Percentiles rank a stretch among this genome's conserved stretches.
phyloP scores from a whole-genome alignment of 2,329 filamentous ascomycete species.

The Pezicula rhizophila region DNA sequence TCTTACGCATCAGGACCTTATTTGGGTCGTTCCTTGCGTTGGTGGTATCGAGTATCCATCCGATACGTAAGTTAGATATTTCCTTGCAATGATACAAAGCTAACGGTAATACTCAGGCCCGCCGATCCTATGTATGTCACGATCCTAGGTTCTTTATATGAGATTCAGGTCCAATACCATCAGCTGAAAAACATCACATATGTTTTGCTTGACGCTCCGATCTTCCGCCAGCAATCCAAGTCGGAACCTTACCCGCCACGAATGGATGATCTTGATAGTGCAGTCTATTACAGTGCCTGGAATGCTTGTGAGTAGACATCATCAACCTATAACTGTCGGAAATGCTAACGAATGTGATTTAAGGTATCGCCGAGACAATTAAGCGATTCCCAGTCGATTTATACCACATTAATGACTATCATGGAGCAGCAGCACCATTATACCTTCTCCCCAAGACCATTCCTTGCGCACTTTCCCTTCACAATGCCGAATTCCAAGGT shows the following conservation, averaged over 20 bases:
- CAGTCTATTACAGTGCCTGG: constrained; percentile 64
- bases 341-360: background rate
- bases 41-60: constrained; percentile 57
- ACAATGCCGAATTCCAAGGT: constrained; percentile 64
- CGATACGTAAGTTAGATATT: constrained; percentile 32
- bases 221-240: constrained; percentile 59
- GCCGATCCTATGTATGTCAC: constrained; percentile 56
- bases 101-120: constrained; percentile 11
- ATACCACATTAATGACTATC: constrained; percentile 61
- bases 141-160: constrained; percentile 52
- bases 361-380: constrained; percentile 57
- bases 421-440: constrained; percentile 55
- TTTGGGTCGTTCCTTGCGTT: constrained; percentile 56
- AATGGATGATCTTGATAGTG: constrained; percentile 62
- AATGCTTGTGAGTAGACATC: constrained; percentile 31
- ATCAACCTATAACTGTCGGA: background rate
- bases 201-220: constrained; percentile 58
- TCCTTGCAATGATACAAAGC: too few species aligned
- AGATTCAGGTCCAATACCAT: constrained; percentile 58
- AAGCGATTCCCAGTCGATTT: constrained; percentile 55
- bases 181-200: constrained; percentile 58
- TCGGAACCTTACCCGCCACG: constrained; percentile 57
- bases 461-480: constrained; percentile 55
- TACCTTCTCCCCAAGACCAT: constrained; percentile 59
- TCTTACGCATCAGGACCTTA: constrained; percentile 52